Base-by-base conservation (phyloP, 2,329 filamentous ascomycete species). In the Talaromyces sp. region DNA sequence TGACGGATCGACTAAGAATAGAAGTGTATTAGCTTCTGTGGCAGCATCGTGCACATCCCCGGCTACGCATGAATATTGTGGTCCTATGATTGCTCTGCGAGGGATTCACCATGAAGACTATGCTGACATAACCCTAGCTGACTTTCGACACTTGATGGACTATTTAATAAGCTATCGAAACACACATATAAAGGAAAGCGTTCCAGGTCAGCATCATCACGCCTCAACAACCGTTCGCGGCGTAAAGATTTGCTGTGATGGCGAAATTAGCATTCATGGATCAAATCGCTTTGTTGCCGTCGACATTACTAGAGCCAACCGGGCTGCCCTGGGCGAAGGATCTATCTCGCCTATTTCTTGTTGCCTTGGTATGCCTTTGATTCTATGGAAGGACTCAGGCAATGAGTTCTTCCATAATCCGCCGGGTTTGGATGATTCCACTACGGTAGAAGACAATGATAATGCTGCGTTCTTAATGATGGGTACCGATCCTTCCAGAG, bases 61-160 rank as follows among this genome's bases (percentile, higher is more conserved):
- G 27, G 3, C 27, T 25, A 1, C 35, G 22, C 37, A 25, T 27
- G 19, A 25, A 43, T 27, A 58, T 43, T 7, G 56, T 9, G 56
- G 56, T 22, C 56, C 56, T 39, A 58, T 58, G 37, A 27, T 27
- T 27, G 56, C 56, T 17, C 4, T 17, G 15, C 35, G n/a, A n/a
- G 10, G n/a, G 27, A 10, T 66, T 47, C 49, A n/a, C 9, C 8
- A 22, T 27, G 58, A 66, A 56, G 5, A n/a, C 6, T 62, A 50
- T 47, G 61, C 10, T 19, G 64, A 68, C 41, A 64, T 68, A n/a
- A 62, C 56, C 5, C 61, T 64, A 17, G 17, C 49, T 5, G 62
- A 62, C 37, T 68, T 66, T 63, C 57, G 61, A 31, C 61, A 66
- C 54, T n/a, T 66, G 17, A 66, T 66, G 27, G 57, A 65, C 27